Percentiles rank a stretch among this genome's conserved stretches.
Evolutionary conservation across 2,329 filamentous ascomycete species (phyloP).

Genomic region (Botrytis byssoidea): DNA sequence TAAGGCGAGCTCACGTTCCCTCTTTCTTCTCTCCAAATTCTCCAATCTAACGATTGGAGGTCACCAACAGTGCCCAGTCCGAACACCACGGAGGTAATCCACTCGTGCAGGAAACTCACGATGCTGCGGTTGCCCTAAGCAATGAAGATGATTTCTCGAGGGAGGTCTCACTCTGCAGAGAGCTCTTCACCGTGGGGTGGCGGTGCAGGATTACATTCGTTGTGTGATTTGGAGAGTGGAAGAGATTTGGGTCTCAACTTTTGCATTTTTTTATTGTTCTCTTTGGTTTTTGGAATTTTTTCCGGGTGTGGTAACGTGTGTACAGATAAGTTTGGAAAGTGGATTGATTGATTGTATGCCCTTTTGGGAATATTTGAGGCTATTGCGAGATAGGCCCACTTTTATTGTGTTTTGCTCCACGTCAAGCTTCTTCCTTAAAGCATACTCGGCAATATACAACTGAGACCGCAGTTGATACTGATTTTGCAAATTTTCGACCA

Average conservation of each 20-base stretch:
- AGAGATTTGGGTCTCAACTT: constrained; percentile 37
- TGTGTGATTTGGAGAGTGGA: constrained; percentile 54
- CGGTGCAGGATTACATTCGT: constrained; percentile 64
- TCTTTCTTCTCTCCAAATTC: neutral
- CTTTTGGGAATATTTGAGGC: neutral
- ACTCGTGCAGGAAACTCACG: constrained; percentile 68
- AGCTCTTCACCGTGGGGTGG: constrained; percentile 68
- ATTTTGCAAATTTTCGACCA: neutral
- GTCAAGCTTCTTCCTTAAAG: neutral
- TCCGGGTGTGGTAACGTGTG: neutral
- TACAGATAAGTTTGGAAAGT: neutral
- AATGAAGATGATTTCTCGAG: constrained; percentile 67
- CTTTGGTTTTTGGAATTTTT: neutral
- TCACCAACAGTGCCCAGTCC: constrained; percentile 59
- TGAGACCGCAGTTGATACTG: rapidly evolving
- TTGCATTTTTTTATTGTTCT: constrained; percentile 2
- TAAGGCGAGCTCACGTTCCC: constrained; percentile 13
- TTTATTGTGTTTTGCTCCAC: neutral
- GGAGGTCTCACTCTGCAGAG: constrained; percentile 73
- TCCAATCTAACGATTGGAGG: constrained; percentile 21
- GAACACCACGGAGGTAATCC: constrained; percentile 64
- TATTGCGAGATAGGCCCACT: neutral
- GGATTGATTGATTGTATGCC: neutral
- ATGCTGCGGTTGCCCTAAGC: constrained; percentile 62
- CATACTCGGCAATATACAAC: neutral